Evolutionary conservation across 108 stramenopile genomes (phyloP).

Genomic region (Nitzschia sp.): DNA sequence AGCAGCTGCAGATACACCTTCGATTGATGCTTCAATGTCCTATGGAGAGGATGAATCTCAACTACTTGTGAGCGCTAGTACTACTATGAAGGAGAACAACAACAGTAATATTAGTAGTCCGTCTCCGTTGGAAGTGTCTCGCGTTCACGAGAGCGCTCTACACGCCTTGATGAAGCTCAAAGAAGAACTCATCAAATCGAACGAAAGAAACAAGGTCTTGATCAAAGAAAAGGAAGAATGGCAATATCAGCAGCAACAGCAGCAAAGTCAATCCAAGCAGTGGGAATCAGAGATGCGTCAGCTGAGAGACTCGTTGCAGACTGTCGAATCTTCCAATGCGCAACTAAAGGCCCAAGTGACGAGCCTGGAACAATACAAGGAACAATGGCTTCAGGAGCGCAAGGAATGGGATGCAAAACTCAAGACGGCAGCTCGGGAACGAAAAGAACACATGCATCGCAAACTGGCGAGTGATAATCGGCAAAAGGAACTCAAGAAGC

Average conservation of each 20-base stretch:
- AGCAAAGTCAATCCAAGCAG: background rate
- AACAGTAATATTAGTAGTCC: conserved; percentile 10
- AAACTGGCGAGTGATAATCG: conserved; percentile 33
- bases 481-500: conserved; percentile 21
- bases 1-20: background rate
- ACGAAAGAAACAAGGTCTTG: conserved; percentile 22
- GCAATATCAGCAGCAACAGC: conserved; percentile 3
- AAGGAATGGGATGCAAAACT: conserved; percentile 14
- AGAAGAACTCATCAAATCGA: conserved; percentile 35
- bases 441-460: conserved; percentile 34
- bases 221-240: conserved; percentile 4
- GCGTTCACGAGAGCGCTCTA: conserved; percentile 31
- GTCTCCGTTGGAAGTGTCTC: conserved; percentile 17
- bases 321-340: background rate
- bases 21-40: background rate
- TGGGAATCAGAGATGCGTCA: conserved; percentile 11
- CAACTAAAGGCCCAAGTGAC: background rate
- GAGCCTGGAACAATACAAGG: conserved; percentile 1
- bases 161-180: conserved; percentile 29
- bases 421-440: conserved; percentile 13
- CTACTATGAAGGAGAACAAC: conserved; percentile 16
- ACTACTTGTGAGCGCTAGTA: too few relatives aligned
- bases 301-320: background rate
- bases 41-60: background rate
- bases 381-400: background rate